A percentile compares a stretch with the other conserved stretches of the same genome.
Evolutionary conservation across 2,329 filamentous ascomycete genomes (phyloP).

Genomic region (Xylaria sp.): DNA sequence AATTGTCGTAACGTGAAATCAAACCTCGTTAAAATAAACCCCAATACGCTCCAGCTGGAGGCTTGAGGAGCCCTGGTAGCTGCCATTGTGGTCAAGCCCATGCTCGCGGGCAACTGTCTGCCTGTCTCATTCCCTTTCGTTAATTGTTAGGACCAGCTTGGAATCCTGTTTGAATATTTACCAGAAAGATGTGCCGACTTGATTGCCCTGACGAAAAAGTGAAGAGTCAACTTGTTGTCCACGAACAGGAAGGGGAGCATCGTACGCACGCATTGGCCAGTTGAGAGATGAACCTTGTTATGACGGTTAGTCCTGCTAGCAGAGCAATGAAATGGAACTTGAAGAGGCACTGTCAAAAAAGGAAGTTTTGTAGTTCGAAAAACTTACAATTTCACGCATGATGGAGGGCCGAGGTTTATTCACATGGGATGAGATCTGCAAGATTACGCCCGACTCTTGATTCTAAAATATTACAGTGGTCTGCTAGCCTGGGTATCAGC

Average conservation of each 20-base stretch:
- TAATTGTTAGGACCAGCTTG: neutral
- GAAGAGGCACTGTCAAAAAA: no score
- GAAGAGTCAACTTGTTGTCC: neutral
- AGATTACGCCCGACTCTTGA: no score
- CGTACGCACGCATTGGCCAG: constrained; percentile 93
- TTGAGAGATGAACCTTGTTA: constrained; percentile 93
- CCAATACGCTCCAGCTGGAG: constrained; percentile 99
- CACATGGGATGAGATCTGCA: no score
- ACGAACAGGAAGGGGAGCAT: no score
- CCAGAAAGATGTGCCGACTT: constrained; percentile 99
- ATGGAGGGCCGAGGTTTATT: no score
- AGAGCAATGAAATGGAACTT: neutral
- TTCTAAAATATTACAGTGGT: no score
- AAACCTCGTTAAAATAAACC: constrained; percentile 93
- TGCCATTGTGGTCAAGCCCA: constrained; percentile 96
- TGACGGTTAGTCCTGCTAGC: neutral
- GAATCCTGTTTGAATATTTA: neutral
- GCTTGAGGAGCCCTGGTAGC: constrained; percentile 97
- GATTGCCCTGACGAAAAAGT: constrained; percentile 80
- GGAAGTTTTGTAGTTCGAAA: neutral
- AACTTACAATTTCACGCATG: neutral
- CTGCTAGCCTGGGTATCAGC: no score
- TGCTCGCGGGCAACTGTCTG: constrained; percentile 90
- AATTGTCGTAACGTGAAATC: constrained; percentile 40
- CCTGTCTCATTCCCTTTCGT: constrained; percentile 47